Percentiles rank a stretch among this genome's conserved stretches.
Evolutionary conservation across 768 basidiomycete genomes (phyloP).

Genomic region (Kwoniella sp.): DNA sequence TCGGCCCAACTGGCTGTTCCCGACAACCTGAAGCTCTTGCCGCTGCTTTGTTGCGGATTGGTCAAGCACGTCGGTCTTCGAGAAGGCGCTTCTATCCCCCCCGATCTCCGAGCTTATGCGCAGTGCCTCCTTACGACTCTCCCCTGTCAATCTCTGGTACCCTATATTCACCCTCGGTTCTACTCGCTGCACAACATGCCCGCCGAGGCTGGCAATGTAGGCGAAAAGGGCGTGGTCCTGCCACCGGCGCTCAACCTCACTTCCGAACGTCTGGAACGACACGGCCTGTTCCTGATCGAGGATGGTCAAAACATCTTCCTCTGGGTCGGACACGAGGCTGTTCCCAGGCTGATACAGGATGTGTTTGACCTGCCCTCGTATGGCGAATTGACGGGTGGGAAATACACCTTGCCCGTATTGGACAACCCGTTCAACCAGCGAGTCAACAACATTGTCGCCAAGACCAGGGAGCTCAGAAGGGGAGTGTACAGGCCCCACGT

Average conservation of each 20-base stretch:
- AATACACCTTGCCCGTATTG: constrained; percentile 82
- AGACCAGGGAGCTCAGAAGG: constrained; percentile 87
- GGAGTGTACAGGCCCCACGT: constrained; percentile 90
- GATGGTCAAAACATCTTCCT: constrained; percentile 97
- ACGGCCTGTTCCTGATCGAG: constrained; percentile 94
- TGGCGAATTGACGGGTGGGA: constrained; percentile 84
- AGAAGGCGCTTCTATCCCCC: constrained; percentile 93
- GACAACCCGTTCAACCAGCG: constrained; percentile 96
- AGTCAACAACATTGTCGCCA: constrained; percentile 86
- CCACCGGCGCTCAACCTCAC: constrained; percentile 85
- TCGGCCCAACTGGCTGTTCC: constrained; percentile 87
- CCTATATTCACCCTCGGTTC: constrained; percentile 91
- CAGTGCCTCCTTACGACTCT: constrained; percentile 85
- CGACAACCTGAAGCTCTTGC: constrained; percentile 92
- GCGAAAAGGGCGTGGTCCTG: constrained; percentile 73
- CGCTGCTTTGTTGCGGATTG: constrained; percentile 79
- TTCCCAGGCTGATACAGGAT: constrained; percentile 89
- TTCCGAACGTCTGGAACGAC: constrained; percentile 89
- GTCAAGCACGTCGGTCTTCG: constrained; percentile 94
- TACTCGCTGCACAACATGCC: constrained; percentile 93
- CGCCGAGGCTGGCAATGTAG: constrained; percentile 79
- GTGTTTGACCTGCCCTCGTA: constrained; percentile 88
- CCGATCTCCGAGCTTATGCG: constrained; percentile 91
- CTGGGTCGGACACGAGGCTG: constrained; percentile 96
- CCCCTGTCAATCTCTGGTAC: constrained; percentile 83